Evolutionary conservation across 148 eudicot species (phyloP).

Genomic region (Fagopyrum homotropicum): DNA sequence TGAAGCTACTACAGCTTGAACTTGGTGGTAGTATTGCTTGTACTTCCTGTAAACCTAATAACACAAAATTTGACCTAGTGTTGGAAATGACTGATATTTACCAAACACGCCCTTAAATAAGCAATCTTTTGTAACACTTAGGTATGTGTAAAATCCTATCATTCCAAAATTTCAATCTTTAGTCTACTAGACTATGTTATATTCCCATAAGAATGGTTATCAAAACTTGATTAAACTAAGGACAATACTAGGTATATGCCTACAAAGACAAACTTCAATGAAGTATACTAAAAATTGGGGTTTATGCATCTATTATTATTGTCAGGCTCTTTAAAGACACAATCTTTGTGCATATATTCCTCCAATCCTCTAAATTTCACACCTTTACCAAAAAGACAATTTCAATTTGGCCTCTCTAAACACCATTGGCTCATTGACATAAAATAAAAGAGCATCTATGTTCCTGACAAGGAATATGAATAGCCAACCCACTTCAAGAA

Average conservation of each 20-base stretch:
- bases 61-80: neutral
- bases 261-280: neutral
- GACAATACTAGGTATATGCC: neutral
- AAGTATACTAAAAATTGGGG: neutral
- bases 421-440: constrained; percentile 4
- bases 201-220: neutral
- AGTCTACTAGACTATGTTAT: neutral
- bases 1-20: constrained; percentile 32
- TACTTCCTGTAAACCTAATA: constrained; percentile 37
- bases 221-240: neutral
- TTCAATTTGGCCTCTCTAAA: neutral
- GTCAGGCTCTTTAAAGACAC: neutral
- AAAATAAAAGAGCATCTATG: constrained; percentile 7
- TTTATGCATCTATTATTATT: neutral
- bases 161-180: neutral
- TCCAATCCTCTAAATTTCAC: constrained; percentile 5
- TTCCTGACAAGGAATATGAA: constrained; percentile 9
- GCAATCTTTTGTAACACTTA: no score
- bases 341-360: constrained; percentile 13
- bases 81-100: no score
- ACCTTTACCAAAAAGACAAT: constrained; percentile 7
- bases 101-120: neutral
- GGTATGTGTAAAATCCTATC: no score
- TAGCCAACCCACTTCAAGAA: neutral
- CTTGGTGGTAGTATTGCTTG: constrained; percentile 40